Evolutionary conservation across 176 grass and related monocot genomes (phyloP).

Genomic region (Themeda triandra): DNA sequence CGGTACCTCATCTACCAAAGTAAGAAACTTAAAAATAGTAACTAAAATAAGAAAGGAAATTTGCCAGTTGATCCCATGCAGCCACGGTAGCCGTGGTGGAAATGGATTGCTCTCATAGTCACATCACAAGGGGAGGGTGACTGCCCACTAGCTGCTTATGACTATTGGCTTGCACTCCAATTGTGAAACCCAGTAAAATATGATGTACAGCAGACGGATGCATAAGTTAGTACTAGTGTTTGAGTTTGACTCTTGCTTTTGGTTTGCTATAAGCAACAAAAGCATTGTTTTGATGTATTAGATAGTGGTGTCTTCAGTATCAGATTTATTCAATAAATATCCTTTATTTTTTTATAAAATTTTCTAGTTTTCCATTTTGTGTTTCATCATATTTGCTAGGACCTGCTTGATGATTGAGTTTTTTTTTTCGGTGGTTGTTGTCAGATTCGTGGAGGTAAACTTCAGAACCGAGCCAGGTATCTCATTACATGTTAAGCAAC

Average conservation of each 20-base stretch:
- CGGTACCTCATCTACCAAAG: background rate
- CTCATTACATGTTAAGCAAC: background rate
- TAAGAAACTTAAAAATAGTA: background rate
- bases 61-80: background rate
- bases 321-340: background rate
- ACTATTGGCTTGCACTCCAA: background rate
- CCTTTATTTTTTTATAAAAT: background rate
- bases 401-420: slow-evolving; percentile 4
- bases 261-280: slow-evolving; percentile 16
- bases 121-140: background rate
- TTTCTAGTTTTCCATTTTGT: background rate
- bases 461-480: slow-evolving; percentile 69
- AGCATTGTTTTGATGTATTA: background rate
- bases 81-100: background rate
- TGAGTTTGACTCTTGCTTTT: background rate
- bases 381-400: background rate
- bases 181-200: background rate
- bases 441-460: slow-evolving; percentile 70
- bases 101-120: background rate
- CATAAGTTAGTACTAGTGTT: background rate
- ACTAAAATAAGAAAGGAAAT: background rate
- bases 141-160: background rate
- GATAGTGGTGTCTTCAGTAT: background rate
- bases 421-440: background rate
- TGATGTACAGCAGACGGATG: background rate